Percentiles rank a stretch among this genome's conserved stretches.
Evolutionary conservation across 345 rosid species (phyloP).

Genomic region (Ceriops zippeliana): DNA sequence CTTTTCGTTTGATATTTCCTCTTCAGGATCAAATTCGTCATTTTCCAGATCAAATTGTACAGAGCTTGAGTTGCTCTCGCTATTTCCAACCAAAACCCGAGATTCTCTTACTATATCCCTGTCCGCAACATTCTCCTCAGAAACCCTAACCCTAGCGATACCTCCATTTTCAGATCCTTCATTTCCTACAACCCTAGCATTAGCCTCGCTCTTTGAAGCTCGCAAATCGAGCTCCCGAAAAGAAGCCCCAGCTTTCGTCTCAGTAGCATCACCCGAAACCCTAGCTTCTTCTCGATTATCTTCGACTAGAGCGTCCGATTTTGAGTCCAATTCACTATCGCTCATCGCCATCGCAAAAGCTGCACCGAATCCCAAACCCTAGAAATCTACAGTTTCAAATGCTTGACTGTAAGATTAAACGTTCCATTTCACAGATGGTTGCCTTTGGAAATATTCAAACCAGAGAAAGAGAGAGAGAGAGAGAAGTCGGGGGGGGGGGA

Average conservation of each 20-base stretch:
- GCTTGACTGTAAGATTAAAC: conserved; percentile 4
- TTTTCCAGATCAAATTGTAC: conserved; percentile 26
- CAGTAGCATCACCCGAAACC: conserved; percentile 22
- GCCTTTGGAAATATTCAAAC: conserved; percentile 1
- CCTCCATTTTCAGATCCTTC: conserved; percentile 30
- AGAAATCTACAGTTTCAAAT: conserved; percentile 3
- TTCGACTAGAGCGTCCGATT: conserved; percentile 16
- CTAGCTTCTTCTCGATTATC: conserved; percentile 17
- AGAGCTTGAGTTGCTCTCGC: conserved; percentile 12
- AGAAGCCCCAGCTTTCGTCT: conserved; percentile 16
- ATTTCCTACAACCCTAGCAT: conserved; percentile 22
- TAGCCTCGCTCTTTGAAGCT: conserved; percentile 13
- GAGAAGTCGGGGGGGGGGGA: not conserved
- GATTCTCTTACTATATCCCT: conserved; percentile 24
- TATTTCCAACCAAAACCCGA: conserved; percentile 16
- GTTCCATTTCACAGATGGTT: conserved; percentile 20
- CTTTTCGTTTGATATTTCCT: conserved; percentile 8
- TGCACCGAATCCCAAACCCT: conserved; percentile 23
- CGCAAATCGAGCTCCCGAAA: conserved; percentile 21
- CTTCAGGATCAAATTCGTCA: conserved; percentile 20
- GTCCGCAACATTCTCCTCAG: conserved; percentile 13
- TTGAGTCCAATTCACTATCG: conserved; percentile 21
- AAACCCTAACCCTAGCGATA: conserved; percentile 14
- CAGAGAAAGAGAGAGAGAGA: not conserved
- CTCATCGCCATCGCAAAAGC: conserved; percentile 20